These are phyloP conservation scores for Aphanomyces euteiches DNA, from an alignment of 352 stramenopile species.

Conservation along the genomic window DNA sequence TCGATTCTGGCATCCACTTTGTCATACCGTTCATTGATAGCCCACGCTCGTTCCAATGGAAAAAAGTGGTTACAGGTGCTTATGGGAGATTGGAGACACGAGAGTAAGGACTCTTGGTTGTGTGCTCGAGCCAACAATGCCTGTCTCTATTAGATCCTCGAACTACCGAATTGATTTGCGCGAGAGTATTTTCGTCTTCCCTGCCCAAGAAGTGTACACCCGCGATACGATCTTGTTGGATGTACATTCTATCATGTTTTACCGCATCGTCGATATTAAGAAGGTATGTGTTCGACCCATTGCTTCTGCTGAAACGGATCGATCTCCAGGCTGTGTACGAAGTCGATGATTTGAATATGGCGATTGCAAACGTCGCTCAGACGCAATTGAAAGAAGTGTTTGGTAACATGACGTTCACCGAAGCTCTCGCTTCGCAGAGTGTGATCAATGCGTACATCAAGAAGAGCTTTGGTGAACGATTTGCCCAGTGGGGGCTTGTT, in stretches of 20 bases:
- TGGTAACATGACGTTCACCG: constrained; percentile 40
- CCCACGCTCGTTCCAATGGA: constrained; percentile 36
- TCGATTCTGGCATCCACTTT: constrained; percentile 36
- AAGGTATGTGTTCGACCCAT: constrained; percentile 21
- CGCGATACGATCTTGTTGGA: constrained; percentile 35
- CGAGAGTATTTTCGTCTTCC: constrained; percentile 40
- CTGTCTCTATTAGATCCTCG: constrained; percentile 17
- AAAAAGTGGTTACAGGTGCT: constrained; percentile 16
- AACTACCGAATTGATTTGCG: constrained; percentile 37
- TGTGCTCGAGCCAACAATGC: neutral
- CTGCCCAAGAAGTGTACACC: constrained; percentile 41
- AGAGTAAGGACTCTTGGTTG: constrained; percentile 11
- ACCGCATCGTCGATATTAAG: constrained; percentile 39
- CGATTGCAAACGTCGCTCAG: constrained; percentile 39
- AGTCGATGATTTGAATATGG: constrained; percentile 39
- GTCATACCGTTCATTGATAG: constrained; percentile 36
- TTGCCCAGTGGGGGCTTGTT: constrained; percentile 37
- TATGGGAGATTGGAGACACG: constrained; percentile 28
- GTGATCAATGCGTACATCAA: constrained; percentile 41
- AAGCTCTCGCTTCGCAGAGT: constrained; percentile 37
- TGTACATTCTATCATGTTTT: constrained; percentile 41
- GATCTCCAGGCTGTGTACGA: constrained; percentile 36
- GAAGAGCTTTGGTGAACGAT: constrained; percentile 34
- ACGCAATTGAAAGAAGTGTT: constrained; percentile 43
- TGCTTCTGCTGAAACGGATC: neutral